Percentiles rank a stretch among this genome's conserved stretches.
phyloP scores from a whole-genome alignment of 2,329 filamentous ascomycete genomes.

The Thyridium curvatum region DNA sequence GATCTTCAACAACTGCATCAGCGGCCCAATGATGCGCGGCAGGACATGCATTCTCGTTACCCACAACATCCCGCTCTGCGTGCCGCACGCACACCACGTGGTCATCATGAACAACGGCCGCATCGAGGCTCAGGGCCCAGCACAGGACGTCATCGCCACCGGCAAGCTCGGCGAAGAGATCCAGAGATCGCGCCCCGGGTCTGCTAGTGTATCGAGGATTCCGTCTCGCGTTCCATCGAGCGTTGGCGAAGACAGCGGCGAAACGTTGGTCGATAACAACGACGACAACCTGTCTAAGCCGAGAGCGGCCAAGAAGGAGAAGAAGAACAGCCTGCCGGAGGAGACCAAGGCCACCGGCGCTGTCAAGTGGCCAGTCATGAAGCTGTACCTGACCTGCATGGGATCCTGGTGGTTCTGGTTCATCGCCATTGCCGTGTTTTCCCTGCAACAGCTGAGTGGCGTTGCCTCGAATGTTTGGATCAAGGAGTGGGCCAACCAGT shows the following conservation, averaged over 20 bases:
- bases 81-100: slow-evolving; percentile 72
- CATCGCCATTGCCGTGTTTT: slow-evolving; percentile 67
- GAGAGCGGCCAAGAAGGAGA: slow-evolving; percentile 36
- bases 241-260: slow-evolving; percentile 55
- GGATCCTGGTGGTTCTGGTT: slow-evolving; percentile 97
- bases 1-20: slow-evolving; percentile 92
- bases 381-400: slow-evolving; percentile 84
- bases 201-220: slow-evolving; percentile 62
- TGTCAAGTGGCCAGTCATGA: slow-evolving; percentile 81
- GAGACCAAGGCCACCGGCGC: slow-evolving; percentile 81
- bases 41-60: slow-evolving; percentile 94
- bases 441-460: slow-evolving; percentile 74
- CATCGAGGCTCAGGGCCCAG: slow-evolving; percentile 67
- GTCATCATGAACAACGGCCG: slow-evolving; percentile 85
- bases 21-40: slow-evolving; percentile 78
- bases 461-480: slow-evolving; percentile 95
- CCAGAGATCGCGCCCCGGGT: slow-evolving; percentile 63
- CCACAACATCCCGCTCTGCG: slow-evolving; percentile 86
- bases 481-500: slow-evolving; percentile 89
- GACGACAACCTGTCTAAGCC: slow-evolving; percentile 38
- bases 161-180: slow-evolving; percentile 85
- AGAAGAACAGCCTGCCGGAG: slow-evolving; percentile 49
- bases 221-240: slow-evolving; percentile 76
- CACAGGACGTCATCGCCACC: slow-evolving; percentile 74
- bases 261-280: slow-evolving; percentile 48